Evolutionary conservation across 2,329 filamentous ascomycete species (phyloP).

Genomic region (Sclerotinia nivalis): DNA sequence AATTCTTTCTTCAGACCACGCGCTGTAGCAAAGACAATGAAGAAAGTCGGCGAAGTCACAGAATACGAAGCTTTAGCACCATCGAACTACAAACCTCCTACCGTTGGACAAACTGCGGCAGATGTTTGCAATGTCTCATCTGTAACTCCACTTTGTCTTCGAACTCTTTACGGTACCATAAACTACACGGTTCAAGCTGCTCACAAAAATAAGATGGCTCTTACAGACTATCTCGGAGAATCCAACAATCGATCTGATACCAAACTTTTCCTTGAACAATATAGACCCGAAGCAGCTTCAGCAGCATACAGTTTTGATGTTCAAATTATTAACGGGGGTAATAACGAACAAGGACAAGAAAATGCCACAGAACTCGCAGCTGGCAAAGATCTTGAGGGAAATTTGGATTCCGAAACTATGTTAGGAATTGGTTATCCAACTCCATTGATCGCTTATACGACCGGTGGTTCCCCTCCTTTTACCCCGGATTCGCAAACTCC

Average conservation of each 20-base stretch:
- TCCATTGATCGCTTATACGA: conserved; percentile 55
- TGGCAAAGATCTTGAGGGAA: conserved; percentile 48
- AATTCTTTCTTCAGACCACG: conserved; percentile 54
- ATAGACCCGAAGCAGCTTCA: conserved; percentile 29
- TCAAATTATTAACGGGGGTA: conserved; percentile 23
- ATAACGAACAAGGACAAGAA: conserved; percentile 26
- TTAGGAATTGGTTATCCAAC: conserved; percentile 55
- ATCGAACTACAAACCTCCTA: conserved; percentile 21
- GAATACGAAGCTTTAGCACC: conserved; percentile 9
- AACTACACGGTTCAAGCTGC: conserved; percentile 30
- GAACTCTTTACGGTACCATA: conserved; percentile 34
- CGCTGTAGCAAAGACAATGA: conserved; percentile 42
- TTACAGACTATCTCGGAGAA: conserved; percentile 35
- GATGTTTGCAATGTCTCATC: conserved; percentile 64
- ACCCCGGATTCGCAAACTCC: conserved; percentile 45
- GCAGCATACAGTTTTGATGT: conserved; percentile 25
- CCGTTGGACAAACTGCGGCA: conserved; percentile 7
- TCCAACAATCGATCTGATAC: conserved; percentile 34
- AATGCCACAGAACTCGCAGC: conserved; percentile 26
- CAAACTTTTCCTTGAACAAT: conserved; percentile 31
- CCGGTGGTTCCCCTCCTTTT: conserved; percentile 56
- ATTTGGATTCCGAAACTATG: conserved; percentile 58
- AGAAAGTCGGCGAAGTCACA: conserved; percentile 15
- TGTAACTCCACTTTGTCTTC: conserved; percentile 35
- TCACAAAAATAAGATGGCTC: conserved; percentile 31